Percentiles rank a stretch among this genome's conserved stretches.
These are phyloP conservation scores for Sugiyamaella castrensis DNA, from an alignment of 1,139 yeast genomes.

Conservation along the genomic window DNA sequence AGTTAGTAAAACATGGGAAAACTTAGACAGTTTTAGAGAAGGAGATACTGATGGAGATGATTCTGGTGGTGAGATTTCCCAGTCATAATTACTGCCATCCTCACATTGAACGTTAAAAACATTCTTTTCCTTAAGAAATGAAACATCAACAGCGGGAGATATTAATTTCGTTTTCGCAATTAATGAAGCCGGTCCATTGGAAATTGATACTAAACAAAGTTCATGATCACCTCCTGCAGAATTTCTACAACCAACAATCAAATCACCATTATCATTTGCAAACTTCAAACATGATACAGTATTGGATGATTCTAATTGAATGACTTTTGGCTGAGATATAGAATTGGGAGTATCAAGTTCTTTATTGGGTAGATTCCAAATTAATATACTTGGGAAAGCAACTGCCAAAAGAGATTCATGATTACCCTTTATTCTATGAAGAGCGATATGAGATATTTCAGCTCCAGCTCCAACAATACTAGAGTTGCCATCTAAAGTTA, in stretches of 20 bases:
- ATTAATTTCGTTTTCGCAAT: neutral
- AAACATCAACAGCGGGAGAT: constrained; percentile 7
- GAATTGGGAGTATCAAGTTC: constrained; percentile 11
- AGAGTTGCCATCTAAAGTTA: constrained; percentile 18
- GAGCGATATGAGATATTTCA: constrained; percentile 8
- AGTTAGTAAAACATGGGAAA: neutral
- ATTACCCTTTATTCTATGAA: constrained; percentile 8
- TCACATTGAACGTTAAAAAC: constrained; percentile 8
- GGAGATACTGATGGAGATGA: no score
- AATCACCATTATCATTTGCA: constrained; percentile 7
- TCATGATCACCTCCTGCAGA: constrained; percentile 6
- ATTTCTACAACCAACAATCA: constrained; percentile 11
- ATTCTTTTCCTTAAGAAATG: neutral
- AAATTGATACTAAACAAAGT: neutral
- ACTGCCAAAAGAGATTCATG: constrained; percentile 13
- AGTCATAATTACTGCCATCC: neutral
- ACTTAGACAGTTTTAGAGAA: neutral
- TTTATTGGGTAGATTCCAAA: constrained; percentile 12
- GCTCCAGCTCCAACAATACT: constrained; percentile 3
- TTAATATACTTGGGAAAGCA: constrained; percentile 12
- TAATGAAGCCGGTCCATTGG: constrained; percentile 3
- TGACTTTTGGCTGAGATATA: constrained; percentile 8
- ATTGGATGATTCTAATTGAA: constrained; percentile 11
- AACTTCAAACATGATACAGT: constrained; percentile 14
- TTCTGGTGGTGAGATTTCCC: neutral